Conservation (phyloP, 352 stramenopile genomes). For the Globisporangium mamillatum region DNA sequence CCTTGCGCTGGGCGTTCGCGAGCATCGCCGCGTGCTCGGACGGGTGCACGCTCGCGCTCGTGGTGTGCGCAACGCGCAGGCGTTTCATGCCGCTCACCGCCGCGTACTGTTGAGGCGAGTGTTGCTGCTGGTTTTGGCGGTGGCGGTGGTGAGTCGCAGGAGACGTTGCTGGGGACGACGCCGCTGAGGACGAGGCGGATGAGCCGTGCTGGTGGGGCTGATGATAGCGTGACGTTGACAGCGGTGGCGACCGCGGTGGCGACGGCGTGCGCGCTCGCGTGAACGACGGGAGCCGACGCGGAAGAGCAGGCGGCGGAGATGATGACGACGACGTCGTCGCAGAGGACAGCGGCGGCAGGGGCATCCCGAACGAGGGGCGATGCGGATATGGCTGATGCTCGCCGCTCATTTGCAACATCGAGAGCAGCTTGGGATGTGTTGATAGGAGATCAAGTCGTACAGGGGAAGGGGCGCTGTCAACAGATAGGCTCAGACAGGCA, state of each 20-base stretch:
- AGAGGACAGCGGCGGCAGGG: slow-evolving; percentile 7
- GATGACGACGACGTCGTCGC: neutral
- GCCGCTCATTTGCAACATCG: slow-evolving; percentile 14
- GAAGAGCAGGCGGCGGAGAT: neutral
- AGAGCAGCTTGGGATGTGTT: neutral
- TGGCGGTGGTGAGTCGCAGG: neutral
- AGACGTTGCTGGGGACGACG: slow-evolving; percentile 2
- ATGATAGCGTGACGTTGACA: neutral
- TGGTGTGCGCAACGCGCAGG: neutral
- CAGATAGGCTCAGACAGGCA: neutral
- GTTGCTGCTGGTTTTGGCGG: neutral
- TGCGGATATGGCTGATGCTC: neutral
- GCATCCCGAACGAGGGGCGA: neutral
- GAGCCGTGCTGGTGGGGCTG: neutral
- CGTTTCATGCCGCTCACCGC: slow-evolving; percentile 6
- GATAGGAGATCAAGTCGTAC: neutral
- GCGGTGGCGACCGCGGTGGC: neutral
- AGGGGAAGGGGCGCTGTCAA: neutral
- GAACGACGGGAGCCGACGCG: slow-evolving; percentile 1
- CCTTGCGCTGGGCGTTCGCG: neutral
- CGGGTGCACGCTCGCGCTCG: slow-evolving; percentile 10
- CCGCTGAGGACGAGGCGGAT: neutral
- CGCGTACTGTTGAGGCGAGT: neutral
- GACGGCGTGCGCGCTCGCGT: neutral
- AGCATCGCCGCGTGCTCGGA: neutral